Evolutionary conservation across 2,329 filamentous ascomycete species (phyloP).

Genomic region (Plenodomus tracheiphilus): DNA sequence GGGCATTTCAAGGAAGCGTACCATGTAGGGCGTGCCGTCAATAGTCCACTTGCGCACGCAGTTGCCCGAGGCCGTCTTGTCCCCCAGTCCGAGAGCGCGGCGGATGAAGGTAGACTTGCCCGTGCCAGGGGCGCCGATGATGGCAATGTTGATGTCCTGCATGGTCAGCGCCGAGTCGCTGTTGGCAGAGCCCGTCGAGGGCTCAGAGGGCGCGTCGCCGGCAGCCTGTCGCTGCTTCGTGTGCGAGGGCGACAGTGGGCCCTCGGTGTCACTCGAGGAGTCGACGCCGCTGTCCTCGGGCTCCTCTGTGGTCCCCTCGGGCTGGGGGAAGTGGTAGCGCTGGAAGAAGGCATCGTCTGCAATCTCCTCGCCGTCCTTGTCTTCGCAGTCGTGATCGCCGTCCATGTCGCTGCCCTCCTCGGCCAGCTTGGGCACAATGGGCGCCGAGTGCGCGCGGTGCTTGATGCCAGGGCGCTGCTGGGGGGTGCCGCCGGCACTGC

Average conservation of each 20-base stretch:
- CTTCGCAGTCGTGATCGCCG: slow-evolving; percentile 58
- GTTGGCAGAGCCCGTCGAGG: slow-evolving; percentile 30
- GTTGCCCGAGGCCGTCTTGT: slow-evolving; percentile 47
- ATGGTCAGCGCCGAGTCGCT: slow-evolving; percentile 40
- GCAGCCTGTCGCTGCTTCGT: slow-evolving; percentile 28
- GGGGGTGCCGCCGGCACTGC: slow-evolving; percentile 10
- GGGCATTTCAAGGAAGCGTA: slow-evolving; percentile 61
- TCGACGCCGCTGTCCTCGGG: slow-evolving; percentile 32
- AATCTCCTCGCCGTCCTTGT: slow-evolving; percentile 52
- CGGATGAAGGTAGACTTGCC: slow-evolving; percentile 65
- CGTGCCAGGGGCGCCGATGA: slow-evolving; percentile 57
- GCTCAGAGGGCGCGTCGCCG: slow-evolving; percentile 21
- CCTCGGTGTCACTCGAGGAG: slow-evolving; percentile 43
- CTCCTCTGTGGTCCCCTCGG: slow-evolving; percentile 18
- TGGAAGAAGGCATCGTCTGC: slow-evolving; percentile 48
- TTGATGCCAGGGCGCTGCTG: slow-evolving; percentile 35
- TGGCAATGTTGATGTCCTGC: slow-evolving; percentile 61
- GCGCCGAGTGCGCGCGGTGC: slow-evolving; percentile 44
- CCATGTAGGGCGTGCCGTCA: slow-evolving; percentile 58
- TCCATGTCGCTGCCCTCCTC: slow-evolving; percentile 23
- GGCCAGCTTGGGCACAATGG: slow-evolving; percentile 33
- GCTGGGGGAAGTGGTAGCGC: slow-evolving; percentile 45
- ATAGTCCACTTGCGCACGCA: slow-evolving; percentile 59
- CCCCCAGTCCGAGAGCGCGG: slow-evolving; percentile 58
- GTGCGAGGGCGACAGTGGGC: slow-evolving; percentile 43